These are phyloP conservation scores for Selenicereus undatus DNA, from an alignment of 148 eudicot genomes.

Conservation along the genomic window DNA sequence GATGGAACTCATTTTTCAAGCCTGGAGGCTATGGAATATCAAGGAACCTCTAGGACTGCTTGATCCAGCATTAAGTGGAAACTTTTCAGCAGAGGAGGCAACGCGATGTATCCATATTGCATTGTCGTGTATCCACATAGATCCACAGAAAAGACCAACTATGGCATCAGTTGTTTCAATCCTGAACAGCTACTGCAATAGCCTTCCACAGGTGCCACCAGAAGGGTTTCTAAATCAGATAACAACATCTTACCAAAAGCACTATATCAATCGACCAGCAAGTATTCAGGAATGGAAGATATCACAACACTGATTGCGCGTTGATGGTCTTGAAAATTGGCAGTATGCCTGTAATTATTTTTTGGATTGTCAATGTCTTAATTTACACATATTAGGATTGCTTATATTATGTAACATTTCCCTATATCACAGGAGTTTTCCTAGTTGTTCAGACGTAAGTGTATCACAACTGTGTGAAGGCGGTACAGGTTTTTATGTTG, in stretches of 20 bases:
- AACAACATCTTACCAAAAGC: neutral
- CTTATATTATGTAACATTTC: neutral
- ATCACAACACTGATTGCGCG: neutral
- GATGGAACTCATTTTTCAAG: slow-evolving; percentile 5
- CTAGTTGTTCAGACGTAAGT: too few relatives aligned
- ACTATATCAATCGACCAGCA: neutral
- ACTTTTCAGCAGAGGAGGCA: neutral
- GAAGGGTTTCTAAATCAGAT: neutral
- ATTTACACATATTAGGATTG: neutral
- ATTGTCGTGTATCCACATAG: slow-evolving; percentile 27
- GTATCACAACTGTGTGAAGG: too few relatives aligned
- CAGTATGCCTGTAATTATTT: neutral
- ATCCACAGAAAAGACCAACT: slow-evolving; percentile 24
- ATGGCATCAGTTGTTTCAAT: slow-evolving; percentile 20
- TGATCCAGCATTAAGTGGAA: slow-evolving; percentile 12
- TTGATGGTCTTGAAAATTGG: neutral
- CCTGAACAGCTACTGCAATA: slow-evolving; percentile 15
- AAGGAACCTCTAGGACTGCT: neutral
- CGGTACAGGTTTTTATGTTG: too few relatives aligned
- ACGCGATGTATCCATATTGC: slow-evolving; percentile 27
- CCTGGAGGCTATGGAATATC: slow-evolving; percentile 29
- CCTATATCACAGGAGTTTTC: too few relatives aligned
- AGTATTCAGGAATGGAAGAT: neutral
- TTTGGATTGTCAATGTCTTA: neutral
- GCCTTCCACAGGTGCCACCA: slow-evolving; percentile 26